Base-by-base conservation (phyloP, 192 early-diverging fungal genomes). In the Umbelopsis sp. region DNA sequence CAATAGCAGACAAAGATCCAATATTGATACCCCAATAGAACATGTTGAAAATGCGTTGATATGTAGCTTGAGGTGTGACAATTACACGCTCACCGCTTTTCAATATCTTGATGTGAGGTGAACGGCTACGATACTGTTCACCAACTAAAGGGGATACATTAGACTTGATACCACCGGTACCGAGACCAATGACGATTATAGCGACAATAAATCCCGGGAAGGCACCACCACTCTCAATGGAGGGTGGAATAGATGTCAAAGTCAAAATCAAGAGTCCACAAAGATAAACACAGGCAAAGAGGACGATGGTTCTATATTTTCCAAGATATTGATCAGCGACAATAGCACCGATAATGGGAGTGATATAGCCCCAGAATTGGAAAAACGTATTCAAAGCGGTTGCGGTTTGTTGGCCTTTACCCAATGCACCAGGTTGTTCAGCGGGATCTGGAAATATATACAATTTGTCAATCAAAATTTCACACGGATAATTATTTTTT, bases 1-100 rank as follows among this genome's bases (percentile, higher is more conserved):
- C 84, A 65, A 82, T 90, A 65, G 83, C 86, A 68, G 77, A 88
- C 54, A 93, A 80, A 12, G 86, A 83, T 31, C 92, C 92, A 49
- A 91, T 34, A 71, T 91, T 91, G 71, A 93, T 91, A 41, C 88
- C 83, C 84, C 86, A 87, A 79, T 95, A 95, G 78, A 95, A 95
- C 88, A 87, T 92, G 74, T 91, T 91, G 81, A 94, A 95, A 50
- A 95, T 90, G 16, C 83, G 86, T 81, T 94, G 91, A 38, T 90
- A 75, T 1, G 93, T 93, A 62, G 90, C 81, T 73, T 83, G 81
- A 51, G 90, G 89, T 72, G 89, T 85, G 9, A 92, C 85, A 49
- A 92, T 84, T 16, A 91, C 91, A 21, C 76, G 78, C 22, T 86
- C 77, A 10, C 89, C 90, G 32, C 73, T 85, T 51, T 83, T 84